These are phyloP conservation scores for Haematococcus lacustris DNA, from an alignment of 139 green algal species.

Conservation along the genomic window DNA sequence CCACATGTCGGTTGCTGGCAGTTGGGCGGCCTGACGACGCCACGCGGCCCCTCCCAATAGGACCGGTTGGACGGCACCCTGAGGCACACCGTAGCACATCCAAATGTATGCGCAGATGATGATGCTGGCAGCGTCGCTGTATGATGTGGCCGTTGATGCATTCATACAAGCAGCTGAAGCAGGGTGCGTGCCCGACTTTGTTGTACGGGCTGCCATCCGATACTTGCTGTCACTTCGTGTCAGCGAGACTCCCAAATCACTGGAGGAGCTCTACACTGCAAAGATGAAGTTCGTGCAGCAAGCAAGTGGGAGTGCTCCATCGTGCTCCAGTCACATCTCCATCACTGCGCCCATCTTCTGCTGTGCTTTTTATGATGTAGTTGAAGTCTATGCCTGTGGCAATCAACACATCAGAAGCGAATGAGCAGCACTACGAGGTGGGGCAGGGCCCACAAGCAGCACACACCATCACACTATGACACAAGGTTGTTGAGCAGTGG, in stretches of 20 bases:
- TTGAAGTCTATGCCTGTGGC: conserved; percentile 77
- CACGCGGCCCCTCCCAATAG: too few relatives aligned
- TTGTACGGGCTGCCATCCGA: conserved; percentile 63
- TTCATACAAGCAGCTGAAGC: conserved; percentile 32
- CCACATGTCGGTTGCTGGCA: too few relatives aligned
- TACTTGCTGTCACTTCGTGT: conserved; percentile 49
- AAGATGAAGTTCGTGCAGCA: neutral
- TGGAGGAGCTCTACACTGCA: neutral
- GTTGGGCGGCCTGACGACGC: too few relatives aligned
- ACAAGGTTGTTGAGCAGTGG: neutral
- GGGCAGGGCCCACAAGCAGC: neutral
- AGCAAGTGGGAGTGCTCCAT: neutral
- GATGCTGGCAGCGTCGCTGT: too few relatives aligned
- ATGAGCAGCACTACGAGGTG: conserved; percentile 90
- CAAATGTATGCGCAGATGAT: too few relatives aligned
- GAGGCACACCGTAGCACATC: too few relatives aligned
- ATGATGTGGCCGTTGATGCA: neutral
- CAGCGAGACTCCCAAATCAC: neutral
- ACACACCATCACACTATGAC: neutral
- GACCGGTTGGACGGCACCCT: too few relatives aligned
- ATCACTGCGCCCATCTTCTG: neutral
- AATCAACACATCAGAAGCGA: conserved; percentile 75
- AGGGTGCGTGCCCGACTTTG: conserved; percentile 64
- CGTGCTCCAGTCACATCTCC: neutral
- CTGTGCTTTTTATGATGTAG: conserved; percentile 55